Base-by-base conservation (phyloP, 2,329 filamentous ascomycete species). In the Neonectria punicea region DNA sequence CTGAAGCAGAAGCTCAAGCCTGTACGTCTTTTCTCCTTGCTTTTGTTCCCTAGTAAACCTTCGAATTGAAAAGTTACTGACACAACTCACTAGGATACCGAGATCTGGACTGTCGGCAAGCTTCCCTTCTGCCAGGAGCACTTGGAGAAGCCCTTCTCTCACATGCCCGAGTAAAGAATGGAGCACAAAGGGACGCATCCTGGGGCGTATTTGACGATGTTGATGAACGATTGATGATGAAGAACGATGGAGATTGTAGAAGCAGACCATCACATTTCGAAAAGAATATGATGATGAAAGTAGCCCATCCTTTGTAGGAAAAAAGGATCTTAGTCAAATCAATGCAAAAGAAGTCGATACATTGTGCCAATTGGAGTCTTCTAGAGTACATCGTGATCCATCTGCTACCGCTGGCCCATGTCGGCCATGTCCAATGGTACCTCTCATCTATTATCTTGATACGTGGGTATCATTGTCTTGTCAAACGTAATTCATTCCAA, bases 31-130 rank as follows among this genome's bases (percentile, higher is more conserved):
- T 18, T 18, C 9, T 8, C 34, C 2, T n/a, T 20, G 10, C 10
- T 43, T 20, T 4, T 8, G 2, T 5, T 25, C 25, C 9, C 22
- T 10, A 22, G 8, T 13, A 13, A 11, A 18, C 11, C 30, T 34
- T 39, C 53, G 25, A 14, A 25, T 25, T 41, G 25, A 4, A 18
- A 18, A 32, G 41, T 22, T 43, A 62, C 69, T 73, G 36, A 73
- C 63, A 56, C 16, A 56, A 18, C n/a, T 3, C 2, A n/a, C 25
- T 28, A 88, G 85, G 85, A 89, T 72, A 89, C 87, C 70, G 89
- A 92, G 81, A 91, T 92, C 80, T 92, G 89, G 89, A 90, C 88
- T 54, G 85, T 83, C 68, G 78, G 86, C 81, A 92, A 92, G 85
- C 84, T 92, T 69, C 89, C 89, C 16, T 92, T 91, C 82, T 90